phyloP scores from a whole-genome alignment of 176 grass and related monocot species.

The Secale cereale region DNA sequence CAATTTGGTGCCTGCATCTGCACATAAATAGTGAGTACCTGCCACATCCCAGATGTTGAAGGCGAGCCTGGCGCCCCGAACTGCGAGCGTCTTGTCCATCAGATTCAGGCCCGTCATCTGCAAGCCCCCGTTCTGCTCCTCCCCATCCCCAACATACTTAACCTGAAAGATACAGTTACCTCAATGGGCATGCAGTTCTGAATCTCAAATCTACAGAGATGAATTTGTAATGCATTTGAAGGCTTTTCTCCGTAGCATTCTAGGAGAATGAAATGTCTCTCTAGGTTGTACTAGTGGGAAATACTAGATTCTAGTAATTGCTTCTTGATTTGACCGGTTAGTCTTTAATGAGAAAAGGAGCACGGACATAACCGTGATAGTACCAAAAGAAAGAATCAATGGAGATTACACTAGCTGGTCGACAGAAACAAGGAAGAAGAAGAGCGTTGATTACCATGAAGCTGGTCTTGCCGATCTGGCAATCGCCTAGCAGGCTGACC shows the following conservation, averaged over 20 bases:
- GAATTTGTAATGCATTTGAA: background rate
- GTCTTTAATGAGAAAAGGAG: background rate
- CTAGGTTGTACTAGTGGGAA: background rate
- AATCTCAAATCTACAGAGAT: background rate
- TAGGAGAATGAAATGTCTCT: background rate
- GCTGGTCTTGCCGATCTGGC: slow-evolving; percentile 91
- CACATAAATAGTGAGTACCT: slow-evolving; percentile 35
- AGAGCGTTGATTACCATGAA: slow-evolving; percentile 79
- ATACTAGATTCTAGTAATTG: background rate
- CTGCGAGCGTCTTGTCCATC: slow-evolving; percentile 82
- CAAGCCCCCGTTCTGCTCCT: slow-evolving; percentile 77
- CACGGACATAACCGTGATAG: background rate
- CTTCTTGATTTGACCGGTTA: background rate
- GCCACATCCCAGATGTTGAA: slow-evolving; percentile 94
- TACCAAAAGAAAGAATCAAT: slow-evolving; percentile 12
- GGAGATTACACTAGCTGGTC: background rate
- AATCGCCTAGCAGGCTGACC: slow-evolving; percentile 93
- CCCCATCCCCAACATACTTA: slow-evolving; percentile 79
- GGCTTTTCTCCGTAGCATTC: background rate
- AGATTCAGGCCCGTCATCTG: slow-evolving; percentile 89
- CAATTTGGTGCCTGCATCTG: background rate
- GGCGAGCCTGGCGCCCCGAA: slow-evolving; percentile 71
- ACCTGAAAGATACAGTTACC: slow-evolving; percentile 34
- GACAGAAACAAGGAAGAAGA: background rate
- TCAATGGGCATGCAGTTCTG: background rate